Conservation (phyloP, 2,329 filamentous ascomycete species). For the Didymella exigua region DNA sequence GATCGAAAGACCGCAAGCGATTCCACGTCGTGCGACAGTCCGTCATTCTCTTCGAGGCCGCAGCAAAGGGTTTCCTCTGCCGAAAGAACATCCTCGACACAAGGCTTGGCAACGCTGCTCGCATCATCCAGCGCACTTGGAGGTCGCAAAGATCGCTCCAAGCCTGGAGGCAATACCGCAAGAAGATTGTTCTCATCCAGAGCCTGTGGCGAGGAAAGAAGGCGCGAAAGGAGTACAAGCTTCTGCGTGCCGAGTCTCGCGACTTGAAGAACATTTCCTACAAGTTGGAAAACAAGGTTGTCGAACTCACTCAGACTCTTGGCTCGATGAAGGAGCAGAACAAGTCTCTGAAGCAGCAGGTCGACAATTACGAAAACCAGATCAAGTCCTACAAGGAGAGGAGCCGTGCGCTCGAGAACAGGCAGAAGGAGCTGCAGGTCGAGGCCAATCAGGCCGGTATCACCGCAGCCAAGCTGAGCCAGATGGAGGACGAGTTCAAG, state of each 20-base stretch:
- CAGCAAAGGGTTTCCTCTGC: constrained; percentile 89
- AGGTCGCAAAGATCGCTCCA: constrained; percentile 77
- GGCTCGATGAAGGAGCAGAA: constrained; percentile 94
- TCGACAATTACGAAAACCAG: constrained; percentile 95
- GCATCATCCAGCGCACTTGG: constrained; percentile 90
- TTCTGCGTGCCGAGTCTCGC: constrained; percentile 88
- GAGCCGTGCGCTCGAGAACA: constrained; percentile 85
- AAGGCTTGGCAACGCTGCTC: constrained; percentile 86
- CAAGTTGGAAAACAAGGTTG: constrained; percentile 99
- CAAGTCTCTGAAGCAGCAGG: constrained; percentile 82
- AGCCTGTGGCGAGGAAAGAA: constrained; percentile 87
- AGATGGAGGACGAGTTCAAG: constrained; percentile 95
- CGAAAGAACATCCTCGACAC: constrained; percentile 93
- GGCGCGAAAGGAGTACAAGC: constrained; percentile 87
- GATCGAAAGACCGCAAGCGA: constrained; percentile 82
- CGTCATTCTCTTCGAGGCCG: constrained; percentile 85
- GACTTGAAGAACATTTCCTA: constrained; percentile 99
- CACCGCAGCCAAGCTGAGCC: constrained; percentile 83
- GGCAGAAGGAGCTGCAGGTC: constrained; percentile 90
- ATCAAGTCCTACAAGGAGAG: constrained; percentile 95
- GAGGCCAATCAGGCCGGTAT: constrained; percentile 99
- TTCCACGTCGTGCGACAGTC: constrained; percentile 81
- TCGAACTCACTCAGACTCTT: constrained; percentile 92
- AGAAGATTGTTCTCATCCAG: constrained; percentile 87
- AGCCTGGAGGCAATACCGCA: constrained; percentile 85